Evolutionary conservation across 2,329 filamentous ascomycete species (phyloP), one percentile per base, ranked within the genome.

Genomic region (Cladosporium sp.): DNA sequence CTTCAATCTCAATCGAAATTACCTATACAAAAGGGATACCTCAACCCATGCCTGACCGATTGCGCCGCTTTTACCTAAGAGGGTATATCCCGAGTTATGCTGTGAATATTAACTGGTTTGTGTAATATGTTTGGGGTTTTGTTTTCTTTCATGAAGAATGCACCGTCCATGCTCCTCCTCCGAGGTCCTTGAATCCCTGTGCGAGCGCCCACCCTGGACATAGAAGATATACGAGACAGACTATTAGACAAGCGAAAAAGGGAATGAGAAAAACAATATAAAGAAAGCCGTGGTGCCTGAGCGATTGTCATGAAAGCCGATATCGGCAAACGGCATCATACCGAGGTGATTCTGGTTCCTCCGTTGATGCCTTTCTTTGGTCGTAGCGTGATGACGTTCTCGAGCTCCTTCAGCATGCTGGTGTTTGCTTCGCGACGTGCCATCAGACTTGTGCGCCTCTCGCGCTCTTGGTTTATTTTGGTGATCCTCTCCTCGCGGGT

Each of bases 401-500:
- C 89, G 52, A 99, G 77, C 71, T 99, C 93, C 56, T 86, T 84
- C 56, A 99, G 79, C 89, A 99, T 96, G 60, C 86, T 89, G 38
- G 84, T 88, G 56, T 84, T 95, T 9, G 89, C 86, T 55, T 96
- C 89, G 39, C 83, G 75, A 63, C 86, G 86, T 60, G 91, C 88
- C 50, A 84, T 82, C 36, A 84, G 74, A 36, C 82, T 76, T 17
- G 86, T 85, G 64, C 88, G 87, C 56, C 81, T 82, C 48, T 83
- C 84, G 51, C 92, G 80, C 39, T 97, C 92, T 64, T 96, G 91
- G 61, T 87, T 86, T 75, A 96, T 90, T 69, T 87, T 92, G 38
- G 79, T 77, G 60, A 97, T 86, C 38, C 93, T 83, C 70, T 99
- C 90, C 62, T 96, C 91, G 62, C 92, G 77, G 1, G 87, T 89